Evolutionary conservation across 2,329 filamentous ascomycete species (phyloP).

Genomic region (Cordyceps tenuipes): DNA sequence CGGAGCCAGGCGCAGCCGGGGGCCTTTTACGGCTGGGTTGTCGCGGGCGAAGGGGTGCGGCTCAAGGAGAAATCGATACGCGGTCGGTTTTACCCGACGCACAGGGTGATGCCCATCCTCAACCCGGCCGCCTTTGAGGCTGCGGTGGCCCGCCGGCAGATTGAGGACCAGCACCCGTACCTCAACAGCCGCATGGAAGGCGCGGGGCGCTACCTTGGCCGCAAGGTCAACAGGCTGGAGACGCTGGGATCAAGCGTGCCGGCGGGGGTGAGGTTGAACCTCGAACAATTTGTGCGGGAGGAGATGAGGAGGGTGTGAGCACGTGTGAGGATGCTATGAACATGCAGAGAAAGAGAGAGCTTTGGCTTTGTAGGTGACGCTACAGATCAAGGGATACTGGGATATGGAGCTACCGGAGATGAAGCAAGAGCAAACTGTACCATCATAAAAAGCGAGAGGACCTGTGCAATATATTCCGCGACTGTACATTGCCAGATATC

Average conservation of each 20-base stretch:
- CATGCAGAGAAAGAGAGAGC: too few species aligned
- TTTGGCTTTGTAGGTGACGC: too few species aligned
- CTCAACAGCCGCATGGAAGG: slow-evolving; percentile 47
- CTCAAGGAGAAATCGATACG: slow-evolving; percentile 40
- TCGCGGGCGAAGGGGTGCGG: slow-evolving; percentile 37
- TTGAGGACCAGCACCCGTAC: slow-evolving; percentile 38
- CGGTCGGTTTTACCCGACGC: slow-evolving; percentile 52
- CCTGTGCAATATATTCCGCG: slow-evolving; percentile 1
- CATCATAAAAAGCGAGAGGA: not conserved
- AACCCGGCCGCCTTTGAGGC: slow-evolving; percentile 31
- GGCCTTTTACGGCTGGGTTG: slow-evolving; percentile 29
- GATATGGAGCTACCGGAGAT: too few species aligned
- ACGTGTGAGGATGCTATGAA: not conserved
- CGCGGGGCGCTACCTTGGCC: slow-evolving; percentile 31
- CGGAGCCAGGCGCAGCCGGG: slow-evolving; percentile 27
- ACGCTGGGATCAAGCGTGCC: slow-evolving; percentile 36
- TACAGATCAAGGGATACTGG: too few species aligned
- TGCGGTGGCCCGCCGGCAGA: slow-evolving; percentile 28
- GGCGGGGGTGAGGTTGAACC: slow-evolving; percentile 24
- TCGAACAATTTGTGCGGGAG: slow-evolving; percentile 31
- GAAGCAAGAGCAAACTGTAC: too few species aligned
- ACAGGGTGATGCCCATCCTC: slow-evolving; percentile 43
- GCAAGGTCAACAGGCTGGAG: slow-evolving; percentile 31
- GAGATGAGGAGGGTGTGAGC: slow-evolving; percentile 16
- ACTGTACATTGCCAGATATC: not conserved